phyloP scores from a whole-genome alignment of 2,329 filamentous ascomycete genomes.

The Diaporthe ampelina region DNA sequence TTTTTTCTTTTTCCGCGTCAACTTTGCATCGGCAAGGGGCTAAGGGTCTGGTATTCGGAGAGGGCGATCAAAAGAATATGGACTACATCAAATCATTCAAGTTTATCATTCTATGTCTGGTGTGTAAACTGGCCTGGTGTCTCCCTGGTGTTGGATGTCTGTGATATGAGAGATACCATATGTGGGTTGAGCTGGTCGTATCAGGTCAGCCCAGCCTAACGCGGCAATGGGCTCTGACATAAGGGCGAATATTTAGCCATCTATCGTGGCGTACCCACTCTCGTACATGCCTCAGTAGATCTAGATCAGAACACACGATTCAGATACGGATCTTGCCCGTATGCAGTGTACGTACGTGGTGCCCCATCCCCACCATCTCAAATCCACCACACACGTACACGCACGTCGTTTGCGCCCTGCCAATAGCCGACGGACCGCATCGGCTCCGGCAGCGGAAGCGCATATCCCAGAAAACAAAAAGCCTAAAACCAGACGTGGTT shows the following conservation, averaged over 20 bases:
- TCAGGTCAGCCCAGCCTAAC: background rate
- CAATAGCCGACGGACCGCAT: conserved; percentile 3
- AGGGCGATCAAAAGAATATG: background rate
- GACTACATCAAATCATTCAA: background rate
- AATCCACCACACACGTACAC: background rate
- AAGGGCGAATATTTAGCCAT: background rate
- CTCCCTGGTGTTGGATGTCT: background rate
- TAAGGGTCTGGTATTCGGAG: background rate
- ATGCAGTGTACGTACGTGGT: background rate
- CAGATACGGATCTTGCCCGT: background rate
- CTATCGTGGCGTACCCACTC: background rate
- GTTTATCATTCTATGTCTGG: background rate
- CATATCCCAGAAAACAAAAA: background rate
- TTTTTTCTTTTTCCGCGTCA: background rate
- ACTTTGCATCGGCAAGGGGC: conserved; percentile 18
- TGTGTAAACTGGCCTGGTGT: background rate
- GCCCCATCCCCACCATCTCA: background rate
- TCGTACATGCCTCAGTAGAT: background rate
- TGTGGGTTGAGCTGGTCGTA: background rate
- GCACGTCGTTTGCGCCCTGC: background rate
- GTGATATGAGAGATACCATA: background rate
- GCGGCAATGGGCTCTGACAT: background rate
- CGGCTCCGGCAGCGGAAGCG: background rate
- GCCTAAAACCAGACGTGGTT: background rate
- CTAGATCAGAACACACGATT: conserved; percentile 3